These are phyloP conservation scores for Neofusicoccum parvum DNA, from an alignment of 2,329 filamentous ascomycete species.

Conservation along the genomic window DNA sequence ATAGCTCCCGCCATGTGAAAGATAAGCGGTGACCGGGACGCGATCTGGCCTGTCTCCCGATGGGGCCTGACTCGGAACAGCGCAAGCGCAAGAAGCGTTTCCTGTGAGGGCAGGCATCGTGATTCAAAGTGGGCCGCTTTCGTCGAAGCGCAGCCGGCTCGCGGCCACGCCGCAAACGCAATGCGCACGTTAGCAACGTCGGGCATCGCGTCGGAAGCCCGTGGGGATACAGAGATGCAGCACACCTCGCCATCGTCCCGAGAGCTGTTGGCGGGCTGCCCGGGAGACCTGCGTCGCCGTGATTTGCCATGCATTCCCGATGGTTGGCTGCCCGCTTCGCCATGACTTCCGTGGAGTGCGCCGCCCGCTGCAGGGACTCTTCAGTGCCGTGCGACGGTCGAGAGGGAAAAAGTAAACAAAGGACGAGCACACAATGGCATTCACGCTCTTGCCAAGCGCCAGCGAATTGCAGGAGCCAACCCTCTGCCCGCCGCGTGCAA, in stretches of 20 bases:
- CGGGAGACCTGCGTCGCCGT: constrained; percentile 4
- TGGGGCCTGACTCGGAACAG: constrained; percentile 11
- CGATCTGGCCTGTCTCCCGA: constrained; percentile 11
- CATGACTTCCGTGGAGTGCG: constrained; percentile 7
- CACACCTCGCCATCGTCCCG: background rate
- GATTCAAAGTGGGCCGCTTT: constrained; percentile 11
- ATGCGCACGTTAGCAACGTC: constrained; percentile 4
- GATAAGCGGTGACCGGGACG: constrained; percentile 15
- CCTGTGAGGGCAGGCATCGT: constrained; percentile 7
- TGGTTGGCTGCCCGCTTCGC: constrained; percentile 11
- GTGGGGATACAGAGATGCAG: constrained; percentile 3
- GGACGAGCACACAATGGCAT: background rate
- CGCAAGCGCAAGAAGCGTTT: constrained; percentile 1
- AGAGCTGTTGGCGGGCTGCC: background rate
- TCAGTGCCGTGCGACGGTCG: constrained; percentile 14
- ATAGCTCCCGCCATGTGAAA: constrained; percentile 5
- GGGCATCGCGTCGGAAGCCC: background rate
- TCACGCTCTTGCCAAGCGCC: background rate
- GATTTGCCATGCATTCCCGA: constrained; percentile 19
- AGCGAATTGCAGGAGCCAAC: constrained; percentile 14
- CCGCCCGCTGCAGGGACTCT: constrained; percentile 13
- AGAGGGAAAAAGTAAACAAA: constrained; percentile 11
- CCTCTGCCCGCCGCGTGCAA: background rate
- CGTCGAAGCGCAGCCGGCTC: constrained; percentile 10
- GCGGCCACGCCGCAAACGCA: background rate